Conservation (phyloP, 768 basidiomycete genomes). For the Naganishia kalamii region DNA sequence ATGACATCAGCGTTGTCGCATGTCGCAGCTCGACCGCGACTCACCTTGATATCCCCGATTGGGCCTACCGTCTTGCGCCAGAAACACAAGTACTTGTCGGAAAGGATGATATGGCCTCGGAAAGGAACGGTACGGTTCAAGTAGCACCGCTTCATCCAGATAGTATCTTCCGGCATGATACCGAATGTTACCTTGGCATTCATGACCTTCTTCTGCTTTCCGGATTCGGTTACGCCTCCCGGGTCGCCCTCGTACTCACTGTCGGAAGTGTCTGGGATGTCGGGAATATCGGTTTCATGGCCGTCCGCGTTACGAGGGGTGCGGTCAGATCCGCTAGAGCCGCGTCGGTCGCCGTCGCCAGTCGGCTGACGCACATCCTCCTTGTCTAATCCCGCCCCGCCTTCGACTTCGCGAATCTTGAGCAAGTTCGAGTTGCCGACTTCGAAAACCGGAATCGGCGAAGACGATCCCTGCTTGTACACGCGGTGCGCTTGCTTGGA, state of each 20-base stretch:
- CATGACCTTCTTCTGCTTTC: background rate
- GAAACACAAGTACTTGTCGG: conserved; percentile 39
- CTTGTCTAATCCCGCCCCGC: conserved; percentile 14
- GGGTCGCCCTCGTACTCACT: conserved; percentile 13
- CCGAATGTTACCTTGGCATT: conserved; percentile 23
- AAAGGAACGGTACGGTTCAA: conserved; percentile 35
- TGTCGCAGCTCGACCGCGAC: conserved; percentile 2
- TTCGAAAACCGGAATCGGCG: conserved; percentile 32
- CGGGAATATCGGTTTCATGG: conserved; percentile 4
- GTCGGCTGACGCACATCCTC: conserved; percentile 1
- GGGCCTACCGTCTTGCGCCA: conserved; percentile 35
- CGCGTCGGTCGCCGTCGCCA: background rate
- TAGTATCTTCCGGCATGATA: conserved; percentile 21
- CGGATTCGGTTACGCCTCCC: conserved; percentile 11
- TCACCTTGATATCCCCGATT: conserved; percentile 40
- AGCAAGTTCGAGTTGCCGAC: conserved; percentile 35
- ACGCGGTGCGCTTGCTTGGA: conserved; percentile 7
- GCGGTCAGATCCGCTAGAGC: background rate
- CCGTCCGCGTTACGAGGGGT: background rate
- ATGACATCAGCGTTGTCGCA: background rate
- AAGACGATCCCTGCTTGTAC: conserved; percentile 25
- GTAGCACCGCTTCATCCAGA: conserved; percentile 43
- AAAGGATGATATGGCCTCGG: conserved; percentile 44
- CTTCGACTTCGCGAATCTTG: conserved; percentile 21
- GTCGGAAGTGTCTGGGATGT: background rate